A percentile compares a stretch with the other conserved stretches of the same genome.
phyloP scores from a whole-genome alignment of 176 grass and related monocot species.

The Oryza officinalis region DNA sequence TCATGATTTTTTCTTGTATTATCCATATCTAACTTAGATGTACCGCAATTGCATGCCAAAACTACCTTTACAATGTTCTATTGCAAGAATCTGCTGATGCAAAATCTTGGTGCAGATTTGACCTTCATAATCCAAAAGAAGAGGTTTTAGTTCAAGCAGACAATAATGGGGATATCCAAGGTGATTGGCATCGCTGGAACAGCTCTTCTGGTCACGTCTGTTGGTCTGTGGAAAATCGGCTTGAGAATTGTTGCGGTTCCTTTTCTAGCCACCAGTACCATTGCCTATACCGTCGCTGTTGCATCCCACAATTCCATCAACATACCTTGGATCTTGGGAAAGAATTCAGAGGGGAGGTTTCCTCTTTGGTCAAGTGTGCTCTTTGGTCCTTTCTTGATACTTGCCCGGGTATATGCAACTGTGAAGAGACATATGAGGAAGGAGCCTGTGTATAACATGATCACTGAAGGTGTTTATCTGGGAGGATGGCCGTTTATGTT shows the following conservation, averaged over 20 bases:
- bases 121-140: not conserved
- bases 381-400: constrained; percentile 69
- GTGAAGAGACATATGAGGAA: constrained; percentile 78
- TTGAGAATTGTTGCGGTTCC: constrained; percentile 39
- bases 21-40: not conserved
- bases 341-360: constrained; percentile 64
- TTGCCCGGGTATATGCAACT: constrained; percentile 56
- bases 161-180: constrained; percentile 72
- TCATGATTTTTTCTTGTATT: not conserved
- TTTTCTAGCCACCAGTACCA: constrained; percentile 45
- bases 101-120: constrained; percentile 13
- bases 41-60: not conserved
- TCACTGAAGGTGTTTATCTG: constrained; percentile 58
- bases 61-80: not conserved
- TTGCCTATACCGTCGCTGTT: constrained; percentile 59
- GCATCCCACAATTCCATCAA: constrained; percentile 78
- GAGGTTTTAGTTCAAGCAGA: not conserved
- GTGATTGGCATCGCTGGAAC: constrained; percentile 48
- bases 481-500: constrained; percentile 66
- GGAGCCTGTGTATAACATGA: constrained; percentile 66
- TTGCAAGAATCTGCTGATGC: not conserved
- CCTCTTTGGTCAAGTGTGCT: constrained; percentile 73
- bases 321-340: constrained; percentile 77
- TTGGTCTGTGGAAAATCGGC: constrained; percentile 37
- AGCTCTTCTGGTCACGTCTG: constrained; percentile 49